A percentile compares a stretch with the other conserved stretches of the same genome.
Conservation (phyloP, 495 filamentous ascomycete species). For the Neurospora discreta region DNA sequence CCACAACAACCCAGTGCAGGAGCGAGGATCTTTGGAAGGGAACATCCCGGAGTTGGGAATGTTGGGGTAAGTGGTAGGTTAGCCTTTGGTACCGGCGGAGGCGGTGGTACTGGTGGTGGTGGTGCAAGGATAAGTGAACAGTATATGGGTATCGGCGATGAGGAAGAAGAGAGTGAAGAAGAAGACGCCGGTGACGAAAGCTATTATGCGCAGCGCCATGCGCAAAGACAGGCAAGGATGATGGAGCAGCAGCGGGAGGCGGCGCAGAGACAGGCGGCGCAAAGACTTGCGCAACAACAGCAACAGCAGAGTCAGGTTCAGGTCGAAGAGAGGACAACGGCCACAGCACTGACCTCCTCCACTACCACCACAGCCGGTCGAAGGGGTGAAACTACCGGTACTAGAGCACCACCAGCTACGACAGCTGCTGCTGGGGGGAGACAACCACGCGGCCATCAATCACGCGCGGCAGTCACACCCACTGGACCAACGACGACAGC, state of each 20-base stretch:
- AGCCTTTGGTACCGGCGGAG: not conserved
- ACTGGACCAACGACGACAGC: not conserved
- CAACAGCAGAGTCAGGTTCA: not conserved
- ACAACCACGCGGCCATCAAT: not conserved
- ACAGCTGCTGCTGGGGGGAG: not conserved
- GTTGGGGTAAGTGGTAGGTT: not conserved
- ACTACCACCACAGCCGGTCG: not conserved
- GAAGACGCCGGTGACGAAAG: slow-evolving; percentile 13
- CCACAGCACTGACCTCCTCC: not conserved
- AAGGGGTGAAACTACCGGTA: not conserved
- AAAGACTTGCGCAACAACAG: not conserved
- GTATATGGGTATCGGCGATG: not conserved
- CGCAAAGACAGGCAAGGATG: slow-evolving; percentile 2
- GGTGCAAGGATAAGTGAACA: not conserved
- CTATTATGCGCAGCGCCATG: slow-evolving; percentile 9
- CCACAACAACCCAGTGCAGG: not conserved
- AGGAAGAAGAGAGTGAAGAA: slow-evolving; percentile 4
- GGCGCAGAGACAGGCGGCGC: not conserved
- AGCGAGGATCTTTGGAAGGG: not conserved
- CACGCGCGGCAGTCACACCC: not conserved
- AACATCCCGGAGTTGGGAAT: not conserved
- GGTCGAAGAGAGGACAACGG: not conserved
- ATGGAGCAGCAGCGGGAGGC: not conserved
- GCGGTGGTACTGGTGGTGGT: not conserved
- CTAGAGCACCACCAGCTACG: not conserved